Percentiles rank a stretch among this genome's conserved stretches.
phyloP scores from a whole-genome alignment of 495 filamentous ascomycete species.

The Hypoxylon fragiforme region DNA sequence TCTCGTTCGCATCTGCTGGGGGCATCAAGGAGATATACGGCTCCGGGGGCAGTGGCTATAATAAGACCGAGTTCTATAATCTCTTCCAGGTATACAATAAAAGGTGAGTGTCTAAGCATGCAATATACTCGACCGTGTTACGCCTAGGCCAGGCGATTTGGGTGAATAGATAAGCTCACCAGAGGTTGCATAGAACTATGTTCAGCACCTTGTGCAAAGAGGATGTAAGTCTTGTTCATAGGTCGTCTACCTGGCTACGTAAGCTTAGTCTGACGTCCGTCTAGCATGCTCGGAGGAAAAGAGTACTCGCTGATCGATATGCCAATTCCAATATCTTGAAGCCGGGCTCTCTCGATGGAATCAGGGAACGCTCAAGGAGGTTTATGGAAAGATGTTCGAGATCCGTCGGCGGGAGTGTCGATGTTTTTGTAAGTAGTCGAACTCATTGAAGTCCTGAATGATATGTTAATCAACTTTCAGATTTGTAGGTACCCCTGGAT shows the following conservation, averaged over 20 bases:
- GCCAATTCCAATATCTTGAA: constrained; percentile 67
- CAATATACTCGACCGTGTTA: not conserved
- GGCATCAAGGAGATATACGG: constrained; percentile 70
- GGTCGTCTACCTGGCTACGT: not conserved
- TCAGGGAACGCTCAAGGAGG: constrained; percentile 54
- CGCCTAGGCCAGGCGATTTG: not conserved
- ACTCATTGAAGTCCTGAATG: constrained; percentile 9
- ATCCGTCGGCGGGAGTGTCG: constrained; percentile 48
- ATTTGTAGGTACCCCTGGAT: constrained; percentile 7
- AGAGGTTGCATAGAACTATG: constrained; percentile 51
- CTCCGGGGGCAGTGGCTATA: constrained; percentile 65
- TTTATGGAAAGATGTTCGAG: constrained; percentile 56
- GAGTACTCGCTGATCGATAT: constrained; percentile 65
- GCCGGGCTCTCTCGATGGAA: constrained; percentile 53
- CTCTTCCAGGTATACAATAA: constrained; percentile 61
- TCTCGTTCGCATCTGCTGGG: constrained; percentile 59
- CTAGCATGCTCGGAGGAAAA: constrained; percentile 63
- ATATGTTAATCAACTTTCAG: constrained; percentile 10
- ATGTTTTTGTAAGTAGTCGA: constrained; percentile 57
- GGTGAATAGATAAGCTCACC: constrained; percentile 11
- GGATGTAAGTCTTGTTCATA: constrained; percentile 42
- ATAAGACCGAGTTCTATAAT: constrained; percentile 70
- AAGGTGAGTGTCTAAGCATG: constrained; percentile 44
- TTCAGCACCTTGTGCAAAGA: constrained; percentile 62
- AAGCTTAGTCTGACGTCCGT: constrained; percentile 1